Evolutionary conservation across 1,284 basidiomycete genomes (phyloP).

Genomic region (Trichosporon inkin): DNA sequence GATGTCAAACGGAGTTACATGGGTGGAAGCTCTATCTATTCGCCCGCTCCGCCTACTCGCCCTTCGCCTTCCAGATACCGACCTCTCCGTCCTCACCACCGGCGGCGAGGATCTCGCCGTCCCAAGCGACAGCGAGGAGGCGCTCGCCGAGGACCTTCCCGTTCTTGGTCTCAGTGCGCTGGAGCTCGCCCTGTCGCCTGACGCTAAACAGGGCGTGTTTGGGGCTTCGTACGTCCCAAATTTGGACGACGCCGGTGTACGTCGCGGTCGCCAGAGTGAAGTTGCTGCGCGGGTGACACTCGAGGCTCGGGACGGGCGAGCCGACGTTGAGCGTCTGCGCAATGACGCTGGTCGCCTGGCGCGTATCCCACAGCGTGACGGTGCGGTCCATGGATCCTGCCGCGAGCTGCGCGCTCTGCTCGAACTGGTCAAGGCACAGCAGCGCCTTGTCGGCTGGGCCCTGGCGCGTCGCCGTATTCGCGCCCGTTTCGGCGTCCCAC

Average conservation of each 20-base stretch:
- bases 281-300: conserved; percentile 57
- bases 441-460: conserved; percentile 51
- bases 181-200: conserved; percentile 19
- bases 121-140: conserved; percentile 69
- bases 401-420: conserved; percentile 47
- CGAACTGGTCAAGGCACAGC: conserved; percentile 52
- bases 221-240: conserved; percentile 75
- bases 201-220: conserved; percentile 58
- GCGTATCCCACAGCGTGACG: conserved; percentile 54
- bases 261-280: conserved; percentile 73
- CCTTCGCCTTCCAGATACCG: conserved; percentile 66
- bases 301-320: conserved; percentile 69
- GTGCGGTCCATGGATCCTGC: conserved; percentile 55
- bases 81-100: conserved; percentile 75
- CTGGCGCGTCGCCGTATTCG: conserved; percentile 44
- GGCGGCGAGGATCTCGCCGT: conserved; percentile 64
- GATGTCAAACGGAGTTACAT: conserved; percentile 6
- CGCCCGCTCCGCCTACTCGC: conserved; percentile 28
- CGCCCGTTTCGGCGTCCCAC: conserved; percentile 52
- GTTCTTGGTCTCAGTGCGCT: conserved; percentile 41
- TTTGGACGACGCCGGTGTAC: conserved; percentile 73
- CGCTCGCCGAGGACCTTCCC: conserved; percentile 58
- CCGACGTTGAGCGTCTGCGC: conserved; percentile 56
- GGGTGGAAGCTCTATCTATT: background rate
- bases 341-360: conserved; percentile 53